These are phyloP conservation scores for Saksenaea vasiformis DNA, from an alignment of 371 early-diverging fungal genomes.

Conservation along the genomic window DNA sequence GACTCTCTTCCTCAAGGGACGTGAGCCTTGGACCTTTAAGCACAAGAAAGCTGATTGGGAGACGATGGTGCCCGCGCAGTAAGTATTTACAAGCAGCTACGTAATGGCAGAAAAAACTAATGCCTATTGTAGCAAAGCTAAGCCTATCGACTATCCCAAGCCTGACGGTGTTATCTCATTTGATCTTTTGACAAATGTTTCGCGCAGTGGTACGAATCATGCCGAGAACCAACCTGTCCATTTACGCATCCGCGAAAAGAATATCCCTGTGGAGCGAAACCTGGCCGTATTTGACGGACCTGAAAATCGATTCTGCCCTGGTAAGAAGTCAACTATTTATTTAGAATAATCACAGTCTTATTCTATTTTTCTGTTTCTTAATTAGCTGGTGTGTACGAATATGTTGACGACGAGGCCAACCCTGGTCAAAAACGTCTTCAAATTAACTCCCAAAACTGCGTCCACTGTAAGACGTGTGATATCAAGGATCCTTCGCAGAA, in stretches of 20 bases:
- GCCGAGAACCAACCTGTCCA: slow-evolving; percentile 96
- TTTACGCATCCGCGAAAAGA: slow-evolving; percentile 73
- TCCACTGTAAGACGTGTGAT: slow-evolving; percentile 99
- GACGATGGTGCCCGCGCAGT: slow-evolving; percentile 70
- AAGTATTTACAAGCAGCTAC: slow-evolving; percentile 14
- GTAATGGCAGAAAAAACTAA: slow-evolving; percentile 1
- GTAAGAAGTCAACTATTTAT: slow-evolving; percentile 32
- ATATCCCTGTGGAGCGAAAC: slow-evolving; percentile 82
- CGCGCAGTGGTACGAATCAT: slow-evolving; percentile 94
- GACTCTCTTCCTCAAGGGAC: slow-evolving; percentile 85
- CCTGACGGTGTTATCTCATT: slow-evolving; percentile 96
- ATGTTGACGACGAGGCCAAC: slow-evolving; percentile 88
- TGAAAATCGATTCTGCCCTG: slow-evolving; percentile 97
- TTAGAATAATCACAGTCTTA: background rate
- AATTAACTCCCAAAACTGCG: slow-evolving; percentile 97
- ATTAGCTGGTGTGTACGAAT: slow-evolving; percentile 98
- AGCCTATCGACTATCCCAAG: slow-evolving; percentile 96
- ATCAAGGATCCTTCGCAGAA: slow-evolving; percentile 99
- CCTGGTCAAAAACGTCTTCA: slow-evolving; percentile 92
- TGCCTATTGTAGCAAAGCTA: slow-evolving; percentile 41
- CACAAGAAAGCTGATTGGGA: slow-evolving; percentile 88
- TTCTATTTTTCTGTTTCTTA: slow-evolving; percentile 6
- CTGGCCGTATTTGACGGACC: slow-evolving; percentile 91
- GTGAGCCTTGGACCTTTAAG: slow-evolving; percentile 92
- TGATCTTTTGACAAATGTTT: slow-evolving; percentile 91